Percentiles rank a stretch among this genome's conserved stretches.
Evolutionary conservation across 1,284 basidiomycete genomes (phyloP).

Genomic region (Ceratobasidium sp.): DNA sequence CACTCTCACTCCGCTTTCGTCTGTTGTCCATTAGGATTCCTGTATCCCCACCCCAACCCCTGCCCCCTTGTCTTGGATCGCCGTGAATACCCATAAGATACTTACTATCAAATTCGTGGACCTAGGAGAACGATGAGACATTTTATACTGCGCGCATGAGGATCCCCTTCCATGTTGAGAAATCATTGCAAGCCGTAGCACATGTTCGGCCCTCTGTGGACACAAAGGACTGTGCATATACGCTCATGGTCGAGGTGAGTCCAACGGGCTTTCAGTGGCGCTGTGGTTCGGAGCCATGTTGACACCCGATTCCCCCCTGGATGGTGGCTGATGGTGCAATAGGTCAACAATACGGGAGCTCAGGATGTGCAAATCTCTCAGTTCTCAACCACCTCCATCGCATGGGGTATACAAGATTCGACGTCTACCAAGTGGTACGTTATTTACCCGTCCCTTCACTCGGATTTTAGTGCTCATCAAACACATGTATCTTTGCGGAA

Average conservation of each 20-base stretch:
- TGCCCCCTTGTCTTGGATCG: too few relatives aligned
- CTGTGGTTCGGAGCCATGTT: background rate
- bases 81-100: too few relatives aligned
- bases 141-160: conserved; percentile 65
- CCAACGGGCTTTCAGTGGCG: background rate
- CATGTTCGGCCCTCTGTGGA: conserved; percentile 59
- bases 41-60: too few relatives aligned
- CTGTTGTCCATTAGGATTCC: background rate
- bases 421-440: conserved; percentile 1
- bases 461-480: background rate
- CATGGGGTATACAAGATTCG: conserved; percentile 6
- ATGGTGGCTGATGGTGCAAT: background rate
- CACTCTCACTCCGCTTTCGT: background rate
- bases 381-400: conserved; percentile 23
- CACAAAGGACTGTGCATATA: conserved; percentile 57
- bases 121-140: conserved; percentile 55
- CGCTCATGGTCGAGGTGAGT: conserved; percentile 59
- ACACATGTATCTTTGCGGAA: conserved; percentile 14
- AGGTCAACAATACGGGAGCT: conserved; percentile 27
- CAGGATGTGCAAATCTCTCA: conserved; percentile 31
- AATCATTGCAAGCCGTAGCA: conserved; percentile 60
- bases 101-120: background rate
- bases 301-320: background rate
- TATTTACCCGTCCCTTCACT: background rate
- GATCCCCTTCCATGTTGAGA: conserved; percentile 63